Conservation (phyloP, 768 basidiomycete species). For the Nidula microcarpa region DNA sequence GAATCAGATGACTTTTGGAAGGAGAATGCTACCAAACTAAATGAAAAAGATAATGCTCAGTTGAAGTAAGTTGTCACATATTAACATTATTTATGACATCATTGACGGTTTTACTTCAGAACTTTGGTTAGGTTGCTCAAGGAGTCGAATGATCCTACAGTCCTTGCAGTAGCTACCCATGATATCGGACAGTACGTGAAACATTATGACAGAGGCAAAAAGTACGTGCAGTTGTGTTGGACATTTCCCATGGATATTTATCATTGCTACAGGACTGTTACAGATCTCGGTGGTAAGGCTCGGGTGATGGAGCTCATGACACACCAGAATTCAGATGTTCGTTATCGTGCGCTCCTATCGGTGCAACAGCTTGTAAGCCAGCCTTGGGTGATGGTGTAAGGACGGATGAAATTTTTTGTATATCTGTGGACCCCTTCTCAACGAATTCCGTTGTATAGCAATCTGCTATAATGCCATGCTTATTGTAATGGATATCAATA, state of each 20-base stretch:
- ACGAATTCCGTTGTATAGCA: not conserved
- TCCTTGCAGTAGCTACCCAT: slow-evolving; percentile 89
- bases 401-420: no score
- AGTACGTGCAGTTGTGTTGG: slow-evolving; percentile 43
- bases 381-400: slow-evolving; percentile 63
- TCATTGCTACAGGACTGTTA: slow-evolving; percentile 53
- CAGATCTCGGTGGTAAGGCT: slow-evolving; percentile 83
- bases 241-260: no score
- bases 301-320: slow-evolving; percentile 92
- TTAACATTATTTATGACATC: not conserved
- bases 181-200: slow-evolving; percentile 95
- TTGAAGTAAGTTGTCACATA: slow-evolving; percentile 57
- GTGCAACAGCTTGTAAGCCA: slow-evolving; percentile 93
- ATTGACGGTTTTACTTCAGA: slow-evolving; percentile 34
- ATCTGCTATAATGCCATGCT: not conserved
- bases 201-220: slow-evolving; percentile 88
- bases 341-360: slow-evolving; percentile 87
- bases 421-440: no score
- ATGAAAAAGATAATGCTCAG: slow-evolving; percentile 80
- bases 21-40: slow-evolving; percentile 84
- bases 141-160: slow-evolving; percentile 66
- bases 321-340: slow-evolving; percentile 81
- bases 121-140: slow-evolving; percentile 69
- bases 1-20: slow-evolving; percentile 98
- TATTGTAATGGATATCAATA: not conserved